A percentile compares a stretch with the other conserved stretches of the same genome.
phyloP scores from a whole-genome alignment of 2,329 filamentous ascomycete species.

The Phyllosticta paracitricarpa region DNA sequence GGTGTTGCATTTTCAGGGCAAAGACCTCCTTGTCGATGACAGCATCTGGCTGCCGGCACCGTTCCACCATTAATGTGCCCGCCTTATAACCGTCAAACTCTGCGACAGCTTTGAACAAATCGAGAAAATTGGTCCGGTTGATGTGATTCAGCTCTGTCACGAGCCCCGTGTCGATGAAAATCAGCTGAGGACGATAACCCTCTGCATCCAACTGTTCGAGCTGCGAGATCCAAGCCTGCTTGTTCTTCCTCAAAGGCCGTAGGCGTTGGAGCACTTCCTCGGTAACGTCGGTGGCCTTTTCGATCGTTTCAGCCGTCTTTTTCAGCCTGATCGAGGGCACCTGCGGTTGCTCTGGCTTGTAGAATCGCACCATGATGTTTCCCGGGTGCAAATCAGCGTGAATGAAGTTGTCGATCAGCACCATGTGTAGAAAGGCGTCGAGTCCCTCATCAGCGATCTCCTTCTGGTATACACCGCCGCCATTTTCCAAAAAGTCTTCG shows the following conservation, averaged over 20 bases:
- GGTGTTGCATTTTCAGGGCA: constrained; percentile 91
- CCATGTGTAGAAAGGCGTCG: constrained; percentile 92
- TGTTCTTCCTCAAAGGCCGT: constrained; percentile 60
- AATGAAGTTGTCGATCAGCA: constrained; percentile 94
- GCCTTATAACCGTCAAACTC: constrained; percentile 97
- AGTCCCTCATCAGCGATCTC: constrained; percentile 93
- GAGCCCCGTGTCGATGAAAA: constrained; percentile 94
- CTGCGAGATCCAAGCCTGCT: constrained; percentile 61
- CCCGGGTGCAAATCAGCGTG: constrained; percentile 94
- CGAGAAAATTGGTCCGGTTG: constrained; percentile 85
- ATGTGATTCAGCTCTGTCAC: constrained; percentile 84
- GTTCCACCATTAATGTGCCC: constrained; percentile 89
- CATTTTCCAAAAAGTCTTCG: constrained; percentile 80
- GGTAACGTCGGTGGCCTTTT: constrained; percentile 62
- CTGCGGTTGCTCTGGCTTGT: constrained; percentile 66
- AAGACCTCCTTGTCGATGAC: constrained; percentile 87
- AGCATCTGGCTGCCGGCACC: constrained; percentile 82
- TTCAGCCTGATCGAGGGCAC: constrained; percentile 34
- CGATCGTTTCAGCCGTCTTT: constrained; percentile 21
- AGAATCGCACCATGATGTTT: constrained; percentile 99
- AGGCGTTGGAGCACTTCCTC: constrained; percentile 76
- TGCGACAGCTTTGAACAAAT: constrained; percentile 88
- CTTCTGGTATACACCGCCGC: constrained; percentile 83
- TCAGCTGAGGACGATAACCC: constrained; percentile 84
- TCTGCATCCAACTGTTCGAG: constrained; percentile 71